Percentiles rank a stretch among this genome's conserved stretches.
Evolutionary conservation across 192 early-diverging fungal genomes (phyloP).

Genomic region (Linnemannia schmuckeri): DNA sequence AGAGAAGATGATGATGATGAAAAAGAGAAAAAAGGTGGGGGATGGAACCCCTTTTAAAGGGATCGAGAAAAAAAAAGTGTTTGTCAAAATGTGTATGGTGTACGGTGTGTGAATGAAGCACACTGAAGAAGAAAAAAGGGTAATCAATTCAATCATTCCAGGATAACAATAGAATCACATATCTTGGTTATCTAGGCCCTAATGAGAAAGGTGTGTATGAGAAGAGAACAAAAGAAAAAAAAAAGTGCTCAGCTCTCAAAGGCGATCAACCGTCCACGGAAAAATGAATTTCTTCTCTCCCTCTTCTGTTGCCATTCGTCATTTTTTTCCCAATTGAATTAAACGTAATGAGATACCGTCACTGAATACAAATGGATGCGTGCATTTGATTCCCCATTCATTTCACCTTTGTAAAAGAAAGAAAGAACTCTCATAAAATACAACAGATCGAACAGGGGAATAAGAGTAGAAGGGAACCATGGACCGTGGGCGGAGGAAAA

Average conservation of each 20-base stretch:
- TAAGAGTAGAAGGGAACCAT: background rate
- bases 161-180: background rate
- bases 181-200: too few species aligned
- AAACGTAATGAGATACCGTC: background rate
- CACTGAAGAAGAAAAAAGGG: background rate
- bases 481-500: background rate
- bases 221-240: background rate
- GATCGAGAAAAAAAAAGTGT: background rate
- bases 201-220: too few species aligned
- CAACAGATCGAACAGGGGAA: background rate
- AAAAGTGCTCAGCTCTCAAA: conserved; percentile 7
- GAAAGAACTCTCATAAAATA: background rate
- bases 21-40: background rate
- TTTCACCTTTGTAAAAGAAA: background rate
- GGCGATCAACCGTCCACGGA: conserved; percentile 6
- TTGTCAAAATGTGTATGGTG: background rate
- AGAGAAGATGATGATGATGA: background rate
- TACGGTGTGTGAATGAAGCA: background rate
- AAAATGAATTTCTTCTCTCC: background rate
- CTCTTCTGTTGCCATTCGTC: background rate
- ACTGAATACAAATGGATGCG: background rate
- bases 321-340: background rate
- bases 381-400: background rate
- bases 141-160: background rate
- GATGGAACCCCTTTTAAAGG: conserved; percentile 8